Evolutionary conservation across 768 basidiomycete species (phyloP).

Genomic region (Naganishia vaughanmartiniae): DNA sequence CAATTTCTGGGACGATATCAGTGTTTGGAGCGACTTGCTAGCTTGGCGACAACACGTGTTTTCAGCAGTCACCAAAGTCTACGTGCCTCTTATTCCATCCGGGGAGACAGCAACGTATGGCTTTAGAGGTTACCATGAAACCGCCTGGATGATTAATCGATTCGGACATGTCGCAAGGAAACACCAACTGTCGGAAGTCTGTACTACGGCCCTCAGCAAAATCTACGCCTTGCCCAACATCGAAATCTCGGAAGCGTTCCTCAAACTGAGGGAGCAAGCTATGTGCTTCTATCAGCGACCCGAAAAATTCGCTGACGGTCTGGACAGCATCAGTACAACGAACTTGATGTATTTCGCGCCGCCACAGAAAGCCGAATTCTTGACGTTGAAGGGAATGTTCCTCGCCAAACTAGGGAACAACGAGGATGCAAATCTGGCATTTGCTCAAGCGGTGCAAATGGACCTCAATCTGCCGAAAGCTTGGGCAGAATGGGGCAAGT

Average conservation of each 20-base stretch:
- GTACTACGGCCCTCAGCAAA: slow-evolving; percentile 88
- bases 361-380: slow-evolving; percentile 95
- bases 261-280: slow-evolving; percentile 97
- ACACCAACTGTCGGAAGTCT: slow-evolving; percentile 92
- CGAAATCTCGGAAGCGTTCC: slow-evolving; percentile 98
- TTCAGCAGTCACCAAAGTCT: slow-evolving; percentile 91
- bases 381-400: slow-evolving; percentile 98
- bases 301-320: slow-evolving; percentile 83
- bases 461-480: slow-evolving; percentile 93
- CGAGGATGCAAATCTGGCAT: slow-evolving; percentile 86
- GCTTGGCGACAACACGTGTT: slow-evolving; percentile 99
- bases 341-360: slow-evolving; percentile 97
- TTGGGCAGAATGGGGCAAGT: slow-evolving; percentile 98
- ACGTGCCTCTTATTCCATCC: slow-evolving; percentile 77
- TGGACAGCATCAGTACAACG: slow-evolving; percentile 99
- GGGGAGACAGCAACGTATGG: slow-evolving; percentile 62
- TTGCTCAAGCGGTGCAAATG: slow-evolving; percentile 92
- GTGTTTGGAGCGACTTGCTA: slow-evolving; percentile 97
- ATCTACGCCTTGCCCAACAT: slow-evolving; percentile 99
- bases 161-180: slow-evolving; percentile 98
- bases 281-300: slow-evolving; percentile 96
- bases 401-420: slow-evolving; percentile 77
- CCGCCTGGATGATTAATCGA: slow-evolving; percentile 99
- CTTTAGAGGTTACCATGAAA: slow-evolving; percentile 96
- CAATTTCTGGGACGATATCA: slow-evolving; percentile 93